phyloP scores from a whole-genome alignment of 495 filamentous ascomycete species.

The Aspergillus cristatus region DNA sequence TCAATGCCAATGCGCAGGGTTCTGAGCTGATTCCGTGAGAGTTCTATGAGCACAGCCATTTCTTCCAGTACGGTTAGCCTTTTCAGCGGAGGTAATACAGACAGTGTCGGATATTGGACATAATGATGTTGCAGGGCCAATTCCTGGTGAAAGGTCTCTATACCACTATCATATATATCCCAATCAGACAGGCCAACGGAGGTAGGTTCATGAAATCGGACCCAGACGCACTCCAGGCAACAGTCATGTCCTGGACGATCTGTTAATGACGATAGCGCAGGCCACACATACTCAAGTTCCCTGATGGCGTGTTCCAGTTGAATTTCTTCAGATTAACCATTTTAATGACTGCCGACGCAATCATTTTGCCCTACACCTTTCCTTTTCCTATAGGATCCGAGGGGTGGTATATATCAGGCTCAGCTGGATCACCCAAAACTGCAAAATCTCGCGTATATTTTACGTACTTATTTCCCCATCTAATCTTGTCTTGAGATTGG shows the following conservation, averaged over 20 bases:
- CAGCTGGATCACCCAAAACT: constrained; percentile 73
- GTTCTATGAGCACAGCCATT: constrained; percentile 70
- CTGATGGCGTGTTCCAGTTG: constrained; percentile 94
- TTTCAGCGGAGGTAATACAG: constrained; percentile 69
- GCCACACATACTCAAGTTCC: constrained; percentile 78
- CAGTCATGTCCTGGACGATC: constrained; percentile 53
- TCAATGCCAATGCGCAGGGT: constrained; percentile 73
- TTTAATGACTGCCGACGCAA: constrained; percentile 72
- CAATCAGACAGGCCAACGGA: constrained; percentile 3
- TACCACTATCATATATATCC: too few relatives aligned
- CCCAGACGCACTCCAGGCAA: constrained; percentile 71
- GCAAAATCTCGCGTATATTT: constrained; percentile 84
- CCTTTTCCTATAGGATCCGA: constrained; percentile 80
- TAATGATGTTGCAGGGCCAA: constrained; percentile 35
- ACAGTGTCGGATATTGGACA: constrained; percentile 81
- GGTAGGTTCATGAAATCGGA: constrained; percentile 69
- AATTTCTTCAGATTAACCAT: constrained; percentile 90
- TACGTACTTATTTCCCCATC: constrained; percentile 72
- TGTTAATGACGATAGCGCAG: constrained; percentile 67
- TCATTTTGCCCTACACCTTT: constrained; percentile 87
- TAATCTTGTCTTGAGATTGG: too few relatives aligned
- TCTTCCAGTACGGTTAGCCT: constrained; percentile 81
- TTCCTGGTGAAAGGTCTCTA: too few relatives aligned
- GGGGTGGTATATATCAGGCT: constrained; percentile 83
- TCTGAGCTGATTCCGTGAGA: constrained; percentile 55